Evolutionary conservation across 768 basidiomycete genomes (phyloP).

Genomic region (Gloeopeniophorella convolvens): DNA sequence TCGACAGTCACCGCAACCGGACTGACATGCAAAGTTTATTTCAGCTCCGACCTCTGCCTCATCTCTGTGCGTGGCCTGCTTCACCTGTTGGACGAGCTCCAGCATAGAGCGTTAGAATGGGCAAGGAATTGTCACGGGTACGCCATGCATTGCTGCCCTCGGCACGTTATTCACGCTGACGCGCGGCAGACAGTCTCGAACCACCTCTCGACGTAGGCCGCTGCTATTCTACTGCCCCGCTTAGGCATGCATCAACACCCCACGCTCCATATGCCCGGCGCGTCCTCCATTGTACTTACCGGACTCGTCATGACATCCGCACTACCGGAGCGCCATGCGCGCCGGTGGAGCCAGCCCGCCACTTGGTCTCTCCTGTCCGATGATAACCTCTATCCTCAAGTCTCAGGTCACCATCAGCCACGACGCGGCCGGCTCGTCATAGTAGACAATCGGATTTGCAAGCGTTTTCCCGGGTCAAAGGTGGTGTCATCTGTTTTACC

Average conservation of each 20-base stretch:
- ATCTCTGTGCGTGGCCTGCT: constrained; percentile 67
- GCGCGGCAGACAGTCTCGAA: constrained; percentile 61
- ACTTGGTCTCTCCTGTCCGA: too few species aligned
- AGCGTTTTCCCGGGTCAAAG: too few species aligned
- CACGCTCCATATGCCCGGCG: constrained; percentile 88
- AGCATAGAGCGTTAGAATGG: constrained; percentile 39
- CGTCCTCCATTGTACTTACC: constrained; percentile 91
- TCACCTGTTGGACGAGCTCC: constrained; percentile 55
- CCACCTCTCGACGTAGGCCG: constrained; percentile 81
- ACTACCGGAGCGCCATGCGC: too few species aligned
- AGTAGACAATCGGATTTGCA: too few species aligned
- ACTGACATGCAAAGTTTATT: constrained; percentile 70
- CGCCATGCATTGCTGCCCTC: constrained; percentile 22
- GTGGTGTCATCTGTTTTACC: too few species aligned
- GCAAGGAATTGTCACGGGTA: constrained; percentile 71
- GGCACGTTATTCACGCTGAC: background rate
- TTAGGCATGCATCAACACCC: constrained; percentile 38
- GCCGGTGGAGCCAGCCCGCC: too few species aligned
- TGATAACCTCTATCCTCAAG: too few species aligned
- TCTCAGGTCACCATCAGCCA: too few species aligned
- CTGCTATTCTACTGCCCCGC: constrained; percentile 12
- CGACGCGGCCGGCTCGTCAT: too few species aligned
- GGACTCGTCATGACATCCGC: too few species aligned
- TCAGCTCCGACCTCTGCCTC: constrained; percentile 58
- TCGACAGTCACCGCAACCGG: constrained; percentile 62